Percentiles rank a stretch among this genome's conserved stretches.
Conservation (phyloP, 2,329 filamentous ascomycete species). For the Pseudogymnoascus sp. region DNA sequence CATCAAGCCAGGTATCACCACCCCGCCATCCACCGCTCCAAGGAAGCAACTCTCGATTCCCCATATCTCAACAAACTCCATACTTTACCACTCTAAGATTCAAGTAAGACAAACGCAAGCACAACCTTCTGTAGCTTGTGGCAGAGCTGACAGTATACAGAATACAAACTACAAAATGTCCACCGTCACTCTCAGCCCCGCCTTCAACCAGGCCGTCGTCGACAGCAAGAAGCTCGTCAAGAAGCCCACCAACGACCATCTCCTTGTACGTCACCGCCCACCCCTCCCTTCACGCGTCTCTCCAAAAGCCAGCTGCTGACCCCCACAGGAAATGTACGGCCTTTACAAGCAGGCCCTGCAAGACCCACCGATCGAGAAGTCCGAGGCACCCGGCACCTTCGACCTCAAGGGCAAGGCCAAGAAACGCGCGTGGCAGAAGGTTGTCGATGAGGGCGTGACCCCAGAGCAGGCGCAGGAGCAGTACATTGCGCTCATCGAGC, state of each 20-base stretch:
- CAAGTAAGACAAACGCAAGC: background rate
- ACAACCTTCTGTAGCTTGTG: too few species aligned
- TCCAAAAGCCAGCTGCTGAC: background rate
- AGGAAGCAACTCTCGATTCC: background rate
- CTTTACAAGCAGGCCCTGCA: slow-evolving; percentile 38
- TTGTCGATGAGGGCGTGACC: slow-evolving; percentile 53
- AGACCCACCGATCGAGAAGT: slow-evolving; percentile 29
- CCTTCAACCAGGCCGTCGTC: slow-evolving; percentile 47
- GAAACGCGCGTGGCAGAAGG: slow-evolving; percentile 66
- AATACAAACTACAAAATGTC: background rate
- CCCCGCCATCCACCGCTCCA: background rate
- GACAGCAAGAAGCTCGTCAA: slow-evolving; percentile 61
- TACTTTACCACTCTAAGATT: background rate
- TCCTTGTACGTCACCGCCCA: slow-evolving; percentile 35
- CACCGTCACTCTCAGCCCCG: slow-evolving; percentile 11
- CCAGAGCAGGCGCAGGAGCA: slow-evolving; percentile 62
- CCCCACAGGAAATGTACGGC: slow-evolving; percentile 31
- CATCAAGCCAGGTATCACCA: background rate
- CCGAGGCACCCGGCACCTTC: slow-evolving; percentile 55
- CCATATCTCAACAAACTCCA: background rate
- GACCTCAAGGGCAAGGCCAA: slow-evolving; percentile 75
- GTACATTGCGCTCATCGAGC: slow-evolving; percentile 67
- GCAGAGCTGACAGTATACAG: background rate
- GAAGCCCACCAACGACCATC: slow-evolving; percentile 56
- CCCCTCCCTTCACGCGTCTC: too few species aligned